A percentile compares a stretch with the other conserved stretches of the same genome.
Evolutionary conservation across 164 flowering plant species (phyloP).

Genomic region (Stephania japonica): DNA sequence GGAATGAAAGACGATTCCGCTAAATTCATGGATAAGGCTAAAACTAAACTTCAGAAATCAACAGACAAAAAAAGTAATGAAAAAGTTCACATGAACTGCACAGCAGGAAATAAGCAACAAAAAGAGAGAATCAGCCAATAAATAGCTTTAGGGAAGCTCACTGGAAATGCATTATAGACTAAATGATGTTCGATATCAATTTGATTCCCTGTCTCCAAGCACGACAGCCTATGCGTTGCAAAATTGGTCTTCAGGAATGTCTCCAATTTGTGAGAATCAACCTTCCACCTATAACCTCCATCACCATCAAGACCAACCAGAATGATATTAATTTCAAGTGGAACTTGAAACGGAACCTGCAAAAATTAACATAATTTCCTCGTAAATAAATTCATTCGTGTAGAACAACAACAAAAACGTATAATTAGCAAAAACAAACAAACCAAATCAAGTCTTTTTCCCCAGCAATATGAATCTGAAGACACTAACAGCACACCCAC

Average conservation of each 20-base stretch:
- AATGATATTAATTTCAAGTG: slow-evolving; percentile 90
- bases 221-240: slow-evolving; percentile 74
- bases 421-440: not conserved
- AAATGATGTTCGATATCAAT: slow-evolving; percentile 92
- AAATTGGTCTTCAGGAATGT: slow-evolving; percentile 63
- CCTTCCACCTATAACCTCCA: slow-evolving; percentile 77
- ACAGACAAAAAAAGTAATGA: not conserved
- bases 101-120: not conserved
- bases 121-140: not conserved
- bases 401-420: not conserved
- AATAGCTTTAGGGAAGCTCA: slow-evolving; percentile 29
- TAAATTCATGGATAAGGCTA: not conserved
- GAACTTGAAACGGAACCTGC: slow-evolving; percentile 98
- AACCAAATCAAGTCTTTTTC: slow-evolving; percentile 1
- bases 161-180: slow-evolving; percentile 66
- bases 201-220: slow-evolving; percentile 84
- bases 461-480: not conserved
- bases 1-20: not conserved
- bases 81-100: not conserved
- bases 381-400: not conserved
- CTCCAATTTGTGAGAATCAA: slow-evolving; percentile 69
- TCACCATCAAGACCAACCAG: slow-evolving; percentile 80
- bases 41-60: not conserved
- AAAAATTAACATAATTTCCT: not conserved
- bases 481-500: no score